Evolutionary conservation across 2,329 filamentous ascomycete genomes (phyloP), one percentile per base, ranked within the genome.

Genomic region (Sporothrix humicola): DNA sequence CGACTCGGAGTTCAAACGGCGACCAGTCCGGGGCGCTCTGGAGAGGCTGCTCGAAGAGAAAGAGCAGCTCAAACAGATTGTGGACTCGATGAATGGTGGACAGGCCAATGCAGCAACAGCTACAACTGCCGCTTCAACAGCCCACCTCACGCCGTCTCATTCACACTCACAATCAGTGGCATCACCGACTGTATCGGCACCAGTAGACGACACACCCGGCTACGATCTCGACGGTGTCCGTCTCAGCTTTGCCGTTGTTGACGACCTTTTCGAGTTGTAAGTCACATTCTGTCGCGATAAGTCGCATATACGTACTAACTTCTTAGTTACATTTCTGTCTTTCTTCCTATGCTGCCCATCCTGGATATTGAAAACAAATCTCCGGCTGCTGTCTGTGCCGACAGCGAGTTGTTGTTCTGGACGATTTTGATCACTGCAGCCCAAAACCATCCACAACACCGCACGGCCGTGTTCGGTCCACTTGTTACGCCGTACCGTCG

Each of bases 391-490:
- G 54, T 74, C 26, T 52, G 46, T 13, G 69, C 69, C 8, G 69
- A 74, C 31, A 74, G 73, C 61, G 42, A 37, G 37, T 54, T 74
- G 4, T n/a, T 74, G 9, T 74, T 74, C 56, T 74, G 69, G 73
- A 71, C 73, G 3, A 56, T 74, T 8, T 8, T 63, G 31, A 58
- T 72, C 42, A 72, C 63, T 2, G 68, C 69, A 2, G 63, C 69
- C 1, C 69, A 68, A n/a, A 65, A 74, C 26, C 73, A 74, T 12
- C 69, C 73, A 9, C 20, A 44, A 8, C 69, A 74, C 48, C 50
- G 50, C 31, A 12, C 17, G 3, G 6, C 37, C 2, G 46, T 52
- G 6, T 46, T 54, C 8, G 52, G 1, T 26, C 42, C 9, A 1
- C 63, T 72, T 1, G 61, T 37, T 20, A 15, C 7, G 1, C 73